phyloP scores from a whole-genome alignment of 495 filamentous ascomycete genomes.

The Neurospora terricola region DNA sequence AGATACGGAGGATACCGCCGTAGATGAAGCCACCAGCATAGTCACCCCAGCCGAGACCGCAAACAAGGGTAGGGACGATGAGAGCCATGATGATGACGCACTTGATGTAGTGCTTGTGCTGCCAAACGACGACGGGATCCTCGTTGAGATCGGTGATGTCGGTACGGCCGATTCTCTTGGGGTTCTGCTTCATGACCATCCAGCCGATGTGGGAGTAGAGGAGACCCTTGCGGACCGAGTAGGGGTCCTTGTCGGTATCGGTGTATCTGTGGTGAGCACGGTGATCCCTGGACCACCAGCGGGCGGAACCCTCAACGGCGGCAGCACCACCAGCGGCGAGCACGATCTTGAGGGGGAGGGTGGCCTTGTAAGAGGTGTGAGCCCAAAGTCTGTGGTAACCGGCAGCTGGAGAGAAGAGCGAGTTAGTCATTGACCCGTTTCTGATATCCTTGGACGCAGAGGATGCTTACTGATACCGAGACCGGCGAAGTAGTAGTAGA shows the following conservation, averaged over 20 bases:
- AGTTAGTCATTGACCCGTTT: slow-evolving; percentile 8
- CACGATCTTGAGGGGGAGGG: slow-evolving; percentile 79
- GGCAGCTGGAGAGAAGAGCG: slow-evolving; percentile 20
- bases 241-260: slow-evolving; percentile 98
- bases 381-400: slow-evolving; percentile 92
- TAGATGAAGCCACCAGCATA: slow-evolving; percentile 90
- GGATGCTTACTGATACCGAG: slow-evolving; percentile 67
- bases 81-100: slow-evolving; percentile 81
- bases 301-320: slow-evolving; percentile 89
- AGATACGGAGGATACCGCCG: slow-evolving; percentile 78
- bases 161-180: slow-evolving; percentile 85
- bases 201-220: slow-evolving; percentile 90
- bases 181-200: slow-evolving; percentile 94
- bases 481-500: slow-evolving; percentile 89
- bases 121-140: slow-evolving; percentile 86
- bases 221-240: slow-evolving; percentile 96
- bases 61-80: slow-evolving; percentile 70
- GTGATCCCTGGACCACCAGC: slow-evolving; percentile 97
- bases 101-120: slow-evolving; percentile 90
- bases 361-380: slow-evolving; percentile 90
- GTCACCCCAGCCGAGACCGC: slow-evolving; percentile 84
- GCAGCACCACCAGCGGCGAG: slow-evolving; percentile 86
- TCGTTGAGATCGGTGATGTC: slow-evolving; percentile 97
- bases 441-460: background rate
- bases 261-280: slow-evolving; percentile 98